These are phyloP conservation scores for Starmerella vitae DNA, from an alignment of 805 yeast species.

Conservation along the genomic window DNA sequence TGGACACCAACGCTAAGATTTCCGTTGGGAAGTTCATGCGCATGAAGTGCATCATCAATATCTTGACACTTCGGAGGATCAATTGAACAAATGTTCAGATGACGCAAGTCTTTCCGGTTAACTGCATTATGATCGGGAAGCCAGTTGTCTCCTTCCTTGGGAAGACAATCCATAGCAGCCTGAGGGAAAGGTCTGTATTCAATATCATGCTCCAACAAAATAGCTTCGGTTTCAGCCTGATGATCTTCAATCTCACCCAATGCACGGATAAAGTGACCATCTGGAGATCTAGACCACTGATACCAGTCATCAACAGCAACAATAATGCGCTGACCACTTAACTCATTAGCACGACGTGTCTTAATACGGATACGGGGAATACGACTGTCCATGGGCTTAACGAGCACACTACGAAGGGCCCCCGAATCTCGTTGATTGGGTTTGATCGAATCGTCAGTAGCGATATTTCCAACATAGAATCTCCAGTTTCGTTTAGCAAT, in stretches of 20 bases:
- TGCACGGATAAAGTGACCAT: slow-evolving; percentile 85
- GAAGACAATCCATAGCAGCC: slow-evolving; percentile 81
- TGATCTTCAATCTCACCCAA: slow-evolving; percentile 84
- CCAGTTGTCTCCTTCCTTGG: slow-evolving; percentile 90
- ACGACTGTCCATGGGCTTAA: slow-evolving; percentile 74
- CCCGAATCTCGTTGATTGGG: slow-evolving; percentile 35
- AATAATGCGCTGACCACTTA: slow-evolving; percentile 81
- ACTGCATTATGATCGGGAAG: slow-evolving; percentile 36
- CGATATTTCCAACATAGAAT: slow-evolving; percentile 82
- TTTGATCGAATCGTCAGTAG: slow-evolving; percentile 31
- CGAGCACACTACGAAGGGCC: slow-evolving; percentile 66
- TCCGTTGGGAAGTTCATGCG: slow-evolving; percentile 71
- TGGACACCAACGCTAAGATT: slow-evolving; percentile 97
- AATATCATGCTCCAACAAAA: slow-evolving; percentile 85
- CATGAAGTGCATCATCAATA: slow-evolving; percentile 96
- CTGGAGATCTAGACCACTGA: slow-evolving; percentile 64
- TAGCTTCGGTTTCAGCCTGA: slow-evolving; percentile 92
- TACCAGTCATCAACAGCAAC: slow-evolving; percentile 93
- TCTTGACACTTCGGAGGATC: slow-evolving; percentile 98
- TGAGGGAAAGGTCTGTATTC: slow-evolving; percentile 93
- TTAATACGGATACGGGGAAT: slow-evolving; percentile 77
- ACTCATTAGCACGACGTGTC: slow-evolving; percentile 72
- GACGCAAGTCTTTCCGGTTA: slow-evolving; percentile 74
- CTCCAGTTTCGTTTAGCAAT: slow-evolving; percentile 88
- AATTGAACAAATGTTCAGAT: slow-evolving; percentile 80